These are phyloP conservation scores for Acer negundo DNA, from an alignment of 345 rosid species.

Conservation along the genomic window DNA sequence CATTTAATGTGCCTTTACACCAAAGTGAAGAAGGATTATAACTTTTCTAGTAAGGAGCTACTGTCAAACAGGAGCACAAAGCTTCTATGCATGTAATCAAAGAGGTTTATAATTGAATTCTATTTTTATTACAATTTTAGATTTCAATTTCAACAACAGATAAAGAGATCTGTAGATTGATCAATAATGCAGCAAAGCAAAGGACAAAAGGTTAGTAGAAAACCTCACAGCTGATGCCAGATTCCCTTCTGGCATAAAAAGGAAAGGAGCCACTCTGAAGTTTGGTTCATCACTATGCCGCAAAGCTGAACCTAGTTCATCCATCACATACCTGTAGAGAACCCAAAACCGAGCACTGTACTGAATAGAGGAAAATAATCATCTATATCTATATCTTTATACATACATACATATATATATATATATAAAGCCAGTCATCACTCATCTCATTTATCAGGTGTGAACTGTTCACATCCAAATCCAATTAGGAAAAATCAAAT, in stretches of 20 bases:
- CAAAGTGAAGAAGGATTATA: not conserved
- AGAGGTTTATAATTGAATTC: not conserved
- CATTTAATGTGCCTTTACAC: not conserved
- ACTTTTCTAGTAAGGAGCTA: not conserved
- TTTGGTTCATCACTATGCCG: conserved; percentile 88
- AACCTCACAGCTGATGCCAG: conserved; percentile 91
- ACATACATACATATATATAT: not conserved
- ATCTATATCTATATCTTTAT: not conserved
- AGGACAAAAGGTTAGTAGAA: not conserved
- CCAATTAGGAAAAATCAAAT: not conserved
- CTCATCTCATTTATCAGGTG: not conserved
- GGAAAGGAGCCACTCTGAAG: conserved; percentile 90
- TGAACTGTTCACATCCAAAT: not conserved
- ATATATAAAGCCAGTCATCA: not conserved
- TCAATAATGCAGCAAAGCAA: conserved; percentile 13
- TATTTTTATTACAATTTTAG: not conserved
- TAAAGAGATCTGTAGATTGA: not conserved
- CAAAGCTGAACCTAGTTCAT: conserved; percentile 91
- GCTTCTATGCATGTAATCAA: not conserved
- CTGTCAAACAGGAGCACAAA: conserved; percentile 1
- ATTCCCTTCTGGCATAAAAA: conserved; percentile 84
- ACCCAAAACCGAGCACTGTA: conserved; percentile 6
- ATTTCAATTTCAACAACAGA: not conserved
- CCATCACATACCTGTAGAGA: conserved; percentile 88
- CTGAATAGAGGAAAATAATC: not conserved